phyloP scores from a whole-genome alignment of 2,329 filamentous ascomycete species.

The Pseudopithomyces chartarum region DNA sequence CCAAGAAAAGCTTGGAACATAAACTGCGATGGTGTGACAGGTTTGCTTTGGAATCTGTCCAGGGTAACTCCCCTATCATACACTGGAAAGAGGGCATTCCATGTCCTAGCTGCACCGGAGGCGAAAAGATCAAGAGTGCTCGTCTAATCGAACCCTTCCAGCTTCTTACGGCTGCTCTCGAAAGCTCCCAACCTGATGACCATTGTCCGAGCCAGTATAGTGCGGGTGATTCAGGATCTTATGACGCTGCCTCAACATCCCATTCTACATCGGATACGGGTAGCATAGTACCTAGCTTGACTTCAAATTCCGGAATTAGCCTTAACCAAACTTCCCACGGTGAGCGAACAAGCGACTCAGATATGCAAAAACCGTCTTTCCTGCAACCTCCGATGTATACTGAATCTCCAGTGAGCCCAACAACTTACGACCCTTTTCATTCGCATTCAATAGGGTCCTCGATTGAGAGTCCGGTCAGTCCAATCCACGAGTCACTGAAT shows the following conservation, averaged over 20 bases:
- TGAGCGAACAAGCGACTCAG: slow-evolving; percentile 15
- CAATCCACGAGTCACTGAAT: slow-evolving; percentile 28
- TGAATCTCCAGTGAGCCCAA: slow-evolving; percentile 30
- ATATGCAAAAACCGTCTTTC: slow-evolving; percentile 5
- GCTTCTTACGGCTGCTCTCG: slow-evolving; percentile 25
- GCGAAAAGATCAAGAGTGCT: slow-evolving; percentile 38
- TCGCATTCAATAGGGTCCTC: slow-evolving; percentile 14
- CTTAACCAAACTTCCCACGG: slow-evolving; percentile 15
- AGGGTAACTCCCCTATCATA: slow-evolving; percentile 27
- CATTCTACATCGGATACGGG: slow-evolving; percentile 21
- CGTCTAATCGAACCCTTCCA: slow-evolving; percentile 43
- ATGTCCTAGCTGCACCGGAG: slow-evolving; percentile 39
- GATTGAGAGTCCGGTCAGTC: slow-evolving; percentile 24
- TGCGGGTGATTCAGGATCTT: slow-evolving; percentile 23
- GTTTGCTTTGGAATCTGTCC: slow-evolving; percentile 33
- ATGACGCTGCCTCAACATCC: slow-evolving; percentile 22
- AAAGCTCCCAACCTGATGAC: slow-evolving; percentile 24
- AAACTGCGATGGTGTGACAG: slow-evolving; percentile 37
- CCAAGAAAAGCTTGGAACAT: slow-evolving; percentile 35
- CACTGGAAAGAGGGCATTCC: slow-evolving; percentile 34
- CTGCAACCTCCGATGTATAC: slow-evolving; percentile 23
- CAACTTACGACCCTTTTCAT: slow-evolving; percentile 10
- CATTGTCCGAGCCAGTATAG: slow-evolving; percentile 28
- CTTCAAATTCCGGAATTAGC: slow-evolving; percentile 22
- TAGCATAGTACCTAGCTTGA: slow-evolving; percentile 19